These are phyloP conservation scores for Ascochyta koolunga DNA, from an alignment of 2,329 filamentous ascomycete genomes.

Conservation along the genomic window DNA sequence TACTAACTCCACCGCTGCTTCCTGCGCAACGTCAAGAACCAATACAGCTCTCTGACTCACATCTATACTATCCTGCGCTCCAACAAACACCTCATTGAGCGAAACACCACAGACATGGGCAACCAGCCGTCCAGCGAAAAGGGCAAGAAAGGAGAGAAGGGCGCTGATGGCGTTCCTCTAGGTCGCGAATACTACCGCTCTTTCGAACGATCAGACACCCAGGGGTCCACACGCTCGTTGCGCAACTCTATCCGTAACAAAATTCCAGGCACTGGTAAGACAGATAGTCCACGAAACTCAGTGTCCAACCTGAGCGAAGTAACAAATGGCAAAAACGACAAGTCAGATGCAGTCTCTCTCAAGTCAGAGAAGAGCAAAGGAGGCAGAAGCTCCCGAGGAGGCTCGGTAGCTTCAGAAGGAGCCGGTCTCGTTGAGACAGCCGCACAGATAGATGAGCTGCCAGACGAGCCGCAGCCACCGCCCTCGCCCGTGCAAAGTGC, in stretches of 20 bases:
- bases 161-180: conserved; percentile 64
- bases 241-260: conserved; percentile 82
- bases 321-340: conserved; percentile 63
- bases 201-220: conserved; percentile 89
- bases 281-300: conserved; percentile 82
- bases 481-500: conserved; percentile 87
- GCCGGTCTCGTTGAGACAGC: conserved; percentile 36
- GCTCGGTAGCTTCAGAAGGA: conserved; percentile 43
- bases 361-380: conserved; percentile 69
- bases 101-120: conserved; percentile 66
- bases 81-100: conserved; percentile 16
- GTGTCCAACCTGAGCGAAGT: conserved; percentile 59
- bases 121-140: conserved; percentile 73
- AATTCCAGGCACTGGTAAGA: conserved; percentile 73
- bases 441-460: conserved; percentile 42
- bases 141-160: conserved; percentile 52
- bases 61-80: conserved; percentile 7
- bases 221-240: conserved; percentile 87
- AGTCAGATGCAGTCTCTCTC: conserved; percentile 75
- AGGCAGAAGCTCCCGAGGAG: conserved; percentile 42
- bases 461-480: conserved; percentile 58
- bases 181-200: conserved; percentile 80
- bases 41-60: conserved; percentile 11
- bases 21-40: conserved; percentile 4
- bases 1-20: conserved; percentile 25